Conservation (phyloP, 257 asterid genomes). For the Solanum bulbocastanum region DNA sequence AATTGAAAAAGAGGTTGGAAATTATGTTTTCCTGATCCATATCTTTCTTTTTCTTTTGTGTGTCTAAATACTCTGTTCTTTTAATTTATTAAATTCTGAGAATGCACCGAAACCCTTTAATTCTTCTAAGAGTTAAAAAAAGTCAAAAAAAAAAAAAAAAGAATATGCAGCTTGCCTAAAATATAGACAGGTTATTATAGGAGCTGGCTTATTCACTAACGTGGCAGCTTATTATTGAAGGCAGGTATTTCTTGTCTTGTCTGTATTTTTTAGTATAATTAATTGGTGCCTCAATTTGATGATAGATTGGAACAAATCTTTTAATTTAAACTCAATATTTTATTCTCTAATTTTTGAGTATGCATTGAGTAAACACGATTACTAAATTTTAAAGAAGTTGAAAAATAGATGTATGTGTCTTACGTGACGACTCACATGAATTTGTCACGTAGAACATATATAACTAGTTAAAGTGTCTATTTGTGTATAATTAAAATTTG, state of each 20-base stretch:
- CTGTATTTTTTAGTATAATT: too few species aligned
- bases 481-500: too few species aligned
- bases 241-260: not conserved
- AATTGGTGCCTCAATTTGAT: not conserved
- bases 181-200: not conserved
- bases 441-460: too few species aligned
- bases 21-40: not conserved
- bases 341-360: not conserved
- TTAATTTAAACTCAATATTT: too few species aligned
- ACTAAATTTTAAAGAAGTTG: too few species aligned
- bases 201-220: not conserved
- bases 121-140: not conserved
- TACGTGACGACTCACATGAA: too few species aligned
- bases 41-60: not conserved
- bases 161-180: not conserved
- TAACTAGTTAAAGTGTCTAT: too few species aligned
- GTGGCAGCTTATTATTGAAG: not conserved
- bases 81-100: not conserved
- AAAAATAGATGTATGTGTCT: not conserved
- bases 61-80: not conserved
- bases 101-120: not conserved
- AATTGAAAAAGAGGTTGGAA: too few species aligned
- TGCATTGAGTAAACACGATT: not conserved
- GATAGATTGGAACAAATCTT: not conserved
- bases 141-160: not conserved